A percentile compares a stretch with the other conserved stretches of the same genome.
phyloP scores from a whole-genome alignment of 2,329 filamentous ascomycete genomes.

The Lomentospora prolificans region DNA sequence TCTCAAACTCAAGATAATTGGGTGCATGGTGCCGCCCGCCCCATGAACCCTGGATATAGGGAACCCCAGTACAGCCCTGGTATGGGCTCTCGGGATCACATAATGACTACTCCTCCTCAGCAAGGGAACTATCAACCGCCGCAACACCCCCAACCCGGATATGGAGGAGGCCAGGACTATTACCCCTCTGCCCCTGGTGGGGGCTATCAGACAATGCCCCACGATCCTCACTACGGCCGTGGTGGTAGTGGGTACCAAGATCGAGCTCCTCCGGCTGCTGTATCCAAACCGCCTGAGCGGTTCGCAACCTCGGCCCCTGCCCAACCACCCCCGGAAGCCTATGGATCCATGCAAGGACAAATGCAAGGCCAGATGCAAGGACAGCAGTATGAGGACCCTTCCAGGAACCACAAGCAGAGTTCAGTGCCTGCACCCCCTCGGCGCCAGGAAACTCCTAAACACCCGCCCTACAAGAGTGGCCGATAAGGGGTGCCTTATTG shows the following conservation, averaged over 20 bases:
- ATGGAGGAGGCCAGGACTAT: neutral
- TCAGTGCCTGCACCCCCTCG: neutral
- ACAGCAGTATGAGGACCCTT: neutral
- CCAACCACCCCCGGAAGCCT: neutral
- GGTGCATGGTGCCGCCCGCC: slow-evolving; percentile 7
- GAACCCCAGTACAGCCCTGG: neutral
- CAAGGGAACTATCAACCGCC: slow-evolving; percentile 6
- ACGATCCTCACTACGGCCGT: slow-evolving; percentile 7
- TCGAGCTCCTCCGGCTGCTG: neutral
- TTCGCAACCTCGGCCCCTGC: neutral
- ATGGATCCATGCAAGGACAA: neutral
- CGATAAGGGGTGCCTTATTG: neutral
- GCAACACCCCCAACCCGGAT: slow-evolving; percentile 2
- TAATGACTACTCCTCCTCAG: slow-evolving; percentile 7
- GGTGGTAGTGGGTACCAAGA: slow-evolving; percentile 5
- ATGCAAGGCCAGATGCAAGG: slow-evolving; percentile 5
- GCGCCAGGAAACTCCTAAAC: slow-evolving; percentile 7
- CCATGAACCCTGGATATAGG: slow-evolving; percentile 4
- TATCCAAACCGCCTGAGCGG: slow-evolving; percentile 4
- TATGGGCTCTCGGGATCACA: slow-evolving; percentile 6
- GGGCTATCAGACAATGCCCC: slow-evolving; percentile 4
- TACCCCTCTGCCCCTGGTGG: neutral
- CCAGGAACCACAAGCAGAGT: neutral
- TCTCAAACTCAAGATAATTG: slow-evolving; percentile 4
- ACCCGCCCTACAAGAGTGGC: slow-evolving; percentile 4